These are phyloP conservation scores for Fusarium liriodendri DNA, from an alignment of 2,329 filamentous ascomycete species.

Conservation along the genomic window DNA sequence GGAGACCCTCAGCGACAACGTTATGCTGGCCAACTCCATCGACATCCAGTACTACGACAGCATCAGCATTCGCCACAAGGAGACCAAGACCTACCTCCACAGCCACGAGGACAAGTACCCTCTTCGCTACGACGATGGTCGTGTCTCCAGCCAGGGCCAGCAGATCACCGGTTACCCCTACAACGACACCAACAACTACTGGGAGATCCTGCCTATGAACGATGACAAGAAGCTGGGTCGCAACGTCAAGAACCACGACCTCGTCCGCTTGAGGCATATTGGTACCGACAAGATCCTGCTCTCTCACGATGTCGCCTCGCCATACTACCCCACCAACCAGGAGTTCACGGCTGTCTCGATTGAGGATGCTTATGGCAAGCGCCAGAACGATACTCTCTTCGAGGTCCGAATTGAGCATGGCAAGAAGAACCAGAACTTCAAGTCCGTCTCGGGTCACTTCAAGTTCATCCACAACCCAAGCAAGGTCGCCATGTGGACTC, in stretches of 20 bases:
- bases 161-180: slow-evolving; percentile 98
- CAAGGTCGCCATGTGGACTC: slow-evolving; percentile 99
- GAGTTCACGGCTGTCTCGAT: slow-evolving; percentile 89
- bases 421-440: slow-evolving; percentile 85
- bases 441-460: slow-evolving; percentile 91
- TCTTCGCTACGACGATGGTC: slow-evolving; percentile 94
- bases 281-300: slow-evolving; percentile 88
- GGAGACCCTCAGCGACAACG: slow-evolving; percentile 94
- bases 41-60: slow-evolving; percentile 90
- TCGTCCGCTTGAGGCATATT: slow-evolving; percentile 87
- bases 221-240: slow-evolving; percentile 69
- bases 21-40: slow-evolving; percentile 88
- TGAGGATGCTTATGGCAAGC: slow-evolving; percentile 78
- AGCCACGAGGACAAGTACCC: slow-evolving; percentile 92
- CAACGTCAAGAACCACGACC: slow-evolving; percentile 82
- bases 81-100: slow-evolving; percentile 96
- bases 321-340: slow-evolving; percentile 96
- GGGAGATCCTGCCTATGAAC: slow-evolving; percentile 85
- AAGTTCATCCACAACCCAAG: slow-evolving; percentile 95
- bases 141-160: slow-evolving; percentile 96
- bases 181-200: slow-evolving; percentile 99
- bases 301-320: slow-evolving; percentile 96
- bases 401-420: slow-evolving; percentile 90
- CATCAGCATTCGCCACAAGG: slow-evolving; percentile 93
- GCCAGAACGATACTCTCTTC: slow-evolving; percentile 91